These are phyloP conservation scores for Elsinoe ampelina DNA, from an alignment of 2,329 filamentous ascomycete genomes.

Conservation along the genomic window DNA sequence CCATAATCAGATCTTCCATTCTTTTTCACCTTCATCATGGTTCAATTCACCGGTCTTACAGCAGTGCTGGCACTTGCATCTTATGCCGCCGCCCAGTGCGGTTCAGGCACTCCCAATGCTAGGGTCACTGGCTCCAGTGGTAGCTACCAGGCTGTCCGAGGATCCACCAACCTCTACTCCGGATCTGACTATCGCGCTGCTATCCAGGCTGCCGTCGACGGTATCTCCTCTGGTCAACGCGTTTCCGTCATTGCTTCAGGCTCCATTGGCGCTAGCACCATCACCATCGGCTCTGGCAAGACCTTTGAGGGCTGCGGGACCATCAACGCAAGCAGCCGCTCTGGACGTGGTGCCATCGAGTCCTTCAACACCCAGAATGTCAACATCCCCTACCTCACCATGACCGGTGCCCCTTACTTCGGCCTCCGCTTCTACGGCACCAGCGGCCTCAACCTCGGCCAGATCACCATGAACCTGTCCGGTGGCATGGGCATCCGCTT, in stretches of 20 bases:
- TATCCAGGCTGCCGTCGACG: constrained; percentile 46
- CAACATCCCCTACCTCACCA: constrained; percentile 46
- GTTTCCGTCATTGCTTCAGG: constrained; percentile 47
- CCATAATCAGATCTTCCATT: background rate
- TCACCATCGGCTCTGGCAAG: constrained; percentile 44
- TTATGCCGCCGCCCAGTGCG: constrained; percentile 36
- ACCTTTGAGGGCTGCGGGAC: constrained; percentile 52
- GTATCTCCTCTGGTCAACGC: constrained; percentile 44
- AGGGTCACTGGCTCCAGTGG: constrained; percentile 40
- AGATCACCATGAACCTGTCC: constrained; percentile 47
- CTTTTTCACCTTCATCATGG: constrained; percentile 25
- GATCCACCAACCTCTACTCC: constrained; percentile 40
- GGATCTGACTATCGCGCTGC: constrained; percentile 47
- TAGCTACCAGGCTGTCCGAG: constrained; percentile 38
- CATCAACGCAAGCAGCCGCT: constrained; percentile 37
- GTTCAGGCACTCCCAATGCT: constrained; percentile 39
- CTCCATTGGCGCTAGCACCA: constrained; percentile 46
- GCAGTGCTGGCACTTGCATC: constrained; percentile 36
- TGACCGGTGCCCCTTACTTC: constrained; percentile 52
- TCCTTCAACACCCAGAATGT: constrained; percentile 40
- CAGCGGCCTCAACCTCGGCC: constrained; percentile 39
- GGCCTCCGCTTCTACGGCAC: constrained; percentile 48
- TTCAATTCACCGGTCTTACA: constrained; percentile 30
- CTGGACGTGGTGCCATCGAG: constrained; percentile 47
- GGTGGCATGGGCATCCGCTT: constrained; percentile 50